Evolutionary conservation across 1,139 yeast species (phyloP).

Genomic region (Arxiozyma telluris): DNA sequence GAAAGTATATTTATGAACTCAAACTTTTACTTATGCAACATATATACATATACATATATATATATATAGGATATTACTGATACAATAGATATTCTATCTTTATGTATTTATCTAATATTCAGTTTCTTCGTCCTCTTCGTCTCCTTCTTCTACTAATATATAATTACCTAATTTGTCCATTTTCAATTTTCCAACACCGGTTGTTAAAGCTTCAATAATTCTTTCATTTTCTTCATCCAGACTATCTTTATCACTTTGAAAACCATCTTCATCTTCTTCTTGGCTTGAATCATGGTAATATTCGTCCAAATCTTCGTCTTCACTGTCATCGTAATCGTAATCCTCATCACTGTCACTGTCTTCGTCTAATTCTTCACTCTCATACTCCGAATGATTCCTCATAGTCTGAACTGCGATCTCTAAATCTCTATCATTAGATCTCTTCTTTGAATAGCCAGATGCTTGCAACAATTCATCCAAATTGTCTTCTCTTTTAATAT

Average conservation of each 20-base stretch:
- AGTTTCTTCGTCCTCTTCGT: not conserved
- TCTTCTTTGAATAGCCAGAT: conserved; percentile 78
- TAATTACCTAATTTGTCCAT: conserved; percentile 79
- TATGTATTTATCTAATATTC: not conserved
- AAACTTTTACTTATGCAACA: not conserved
- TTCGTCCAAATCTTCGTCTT: conserved; percentile 30
- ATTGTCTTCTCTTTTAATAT: conserved; percentile 56
- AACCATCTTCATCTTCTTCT: conserved; percentile 32
- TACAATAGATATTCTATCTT: not conserved
- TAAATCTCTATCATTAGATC: conserved; percentile 52
- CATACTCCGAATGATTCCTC: conserved; percentile 40
- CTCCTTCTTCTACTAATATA: conserved; percentile 41
- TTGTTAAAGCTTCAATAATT: conserved; percentile 57
- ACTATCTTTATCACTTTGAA: conserved; percentile 31
- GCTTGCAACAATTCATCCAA: conserved; percentile 83
- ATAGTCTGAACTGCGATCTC: conserved; percentile 63
- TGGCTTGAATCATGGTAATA: conserved; percentile 28
- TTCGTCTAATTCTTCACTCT: conserved; percentile 25
- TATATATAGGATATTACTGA: not conserved
- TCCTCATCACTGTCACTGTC: conserved; percentile 24
- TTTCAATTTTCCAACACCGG: conserved; percentile 52
- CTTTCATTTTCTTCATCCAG: conserved; percentile 59
- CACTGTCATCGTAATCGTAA: too few relatives aligned
- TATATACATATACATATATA: not conserved
- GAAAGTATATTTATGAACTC: not conserved